These are phyloP conservation scores for Ceratocystis lukuohia DNA, from an alignment of 2,329 filamentous ascomycete species.

Conservation along the genomic window DNA sequence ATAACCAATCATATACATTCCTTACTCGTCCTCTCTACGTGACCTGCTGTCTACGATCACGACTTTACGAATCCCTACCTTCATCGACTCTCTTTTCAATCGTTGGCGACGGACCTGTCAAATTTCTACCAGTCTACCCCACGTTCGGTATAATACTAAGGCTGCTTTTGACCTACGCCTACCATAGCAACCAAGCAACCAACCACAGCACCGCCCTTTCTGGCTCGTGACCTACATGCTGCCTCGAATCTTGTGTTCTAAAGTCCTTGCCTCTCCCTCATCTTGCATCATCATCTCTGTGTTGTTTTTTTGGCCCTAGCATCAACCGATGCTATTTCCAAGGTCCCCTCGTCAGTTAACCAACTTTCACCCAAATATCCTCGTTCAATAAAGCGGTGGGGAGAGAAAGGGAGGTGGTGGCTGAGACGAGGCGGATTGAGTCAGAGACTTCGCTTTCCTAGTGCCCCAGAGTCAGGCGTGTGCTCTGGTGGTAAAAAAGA, in stretches of 20 bases:
- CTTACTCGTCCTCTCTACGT: not conserved
- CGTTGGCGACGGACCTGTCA: not conserved
- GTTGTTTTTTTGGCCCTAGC: not conserved
- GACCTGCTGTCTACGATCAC: not conserved
- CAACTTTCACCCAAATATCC: slow-evolving; percentile 3
- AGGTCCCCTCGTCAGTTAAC: not conserved
- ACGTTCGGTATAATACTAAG: not conserved
- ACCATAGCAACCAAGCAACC: too few relatives aligned
- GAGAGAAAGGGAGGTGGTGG: not conserved
- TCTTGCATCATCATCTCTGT: not conserved
- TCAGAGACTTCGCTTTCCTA: not conserved
- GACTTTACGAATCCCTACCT: not conserved
- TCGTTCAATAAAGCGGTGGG: slow-evolving; percentile 6
- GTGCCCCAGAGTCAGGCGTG: not conserved
- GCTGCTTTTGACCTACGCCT: too few relatives aligned
- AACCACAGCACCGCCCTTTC: not conserved
- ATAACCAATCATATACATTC: not conserved
- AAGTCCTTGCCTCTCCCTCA: not conserved
- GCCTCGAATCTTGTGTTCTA: not conserved
- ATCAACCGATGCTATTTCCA: not conserved
- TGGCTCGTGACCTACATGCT: not conserved
- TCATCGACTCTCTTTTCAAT: not conserved
- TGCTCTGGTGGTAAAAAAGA: not conserved
- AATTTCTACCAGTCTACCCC: not conserved
- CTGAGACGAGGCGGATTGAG: not conserved